Conservation (phyloP, 2,329 filamentous ascomycete genomes). For the Penicillium crustosum region DNA sequence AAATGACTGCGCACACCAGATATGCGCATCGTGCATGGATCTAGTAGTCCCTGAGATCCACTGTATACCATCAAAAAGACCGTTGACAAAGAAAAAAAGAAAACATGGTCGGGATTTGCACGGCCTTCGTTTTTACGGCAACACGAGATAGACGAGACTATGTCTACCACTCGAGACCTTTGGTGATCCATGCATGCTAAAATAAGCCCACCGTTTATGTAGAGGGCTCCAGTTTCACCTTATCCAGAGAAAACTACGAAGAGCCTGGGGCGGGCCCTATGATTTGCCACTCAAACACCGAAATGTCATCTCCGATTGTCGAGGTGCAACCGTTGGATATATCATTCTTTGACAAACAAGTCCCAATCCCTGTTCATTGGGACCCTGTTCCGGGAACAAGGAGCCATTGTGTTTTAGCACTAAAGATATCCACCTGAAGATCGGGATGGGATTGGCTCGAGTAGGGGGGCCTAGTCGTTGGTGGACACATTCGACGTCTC, state of each 20-base stretch:
- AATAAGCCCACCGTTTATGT: neutral
- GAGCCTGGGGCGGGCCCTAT: neutral
- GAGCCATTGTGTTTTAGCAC: neutral
- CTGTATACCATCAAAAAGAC: neutral
- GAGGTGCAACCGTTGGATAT: neutral
- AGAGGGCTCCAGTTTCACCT: neutral
- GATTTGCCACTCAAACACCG: neutral
- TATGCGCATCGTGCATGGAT: conserved; percentile 4
- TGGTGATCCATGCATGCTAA: neutral
- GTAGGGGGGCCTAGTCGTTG: neutral
- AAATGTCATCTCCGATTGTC: neutral
- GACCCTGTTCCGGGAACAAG: neutral
- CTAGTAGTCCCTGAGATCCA: conserved; percentile 7
- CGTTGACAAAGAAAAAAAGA: neutral
- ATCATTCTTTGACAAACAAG: neutral
- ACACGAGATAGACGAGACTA: neutral
- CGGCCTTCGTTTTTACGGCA: neutral
- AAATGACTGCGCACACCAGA: neutral
- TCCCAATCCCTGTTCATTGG: neutral
- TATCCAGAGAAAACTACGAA: neutral
- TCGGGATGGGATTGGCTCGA: conserved; percentile 4
- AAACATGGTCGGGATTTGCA: neutral
- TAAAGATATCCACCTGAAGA: neutral
- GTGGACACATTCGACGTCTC: neutral
- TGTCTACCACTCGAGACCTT: neutral